These are phyloP conservation scores for Apiospora marii DNA, from an alignment of 2,329 filamentous ascomycete species.

Conservation along the genomic window DNA sequence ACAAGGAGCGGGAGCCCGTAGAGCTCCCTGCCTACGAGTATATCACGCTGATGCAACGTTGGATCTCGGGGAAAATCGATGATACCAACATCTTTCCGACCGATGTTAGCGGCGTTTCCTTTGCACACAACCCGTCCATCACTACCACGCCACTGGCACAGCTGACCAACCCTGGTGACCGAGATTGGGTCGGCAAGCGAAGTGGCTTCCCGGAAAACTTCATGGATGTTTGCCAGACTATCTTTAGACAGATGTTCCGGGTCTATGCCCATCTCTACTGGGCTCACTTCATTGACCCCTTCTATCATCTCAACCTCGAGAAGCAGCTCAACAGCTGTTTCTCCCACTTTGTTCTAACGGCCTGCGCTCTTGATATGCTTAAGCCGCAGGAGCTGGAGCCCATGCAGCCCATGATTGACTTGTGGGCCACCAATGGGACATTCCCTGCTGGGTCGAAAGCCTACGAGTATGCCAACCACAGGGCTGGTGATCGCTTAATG, in stretches of 20 bases:
- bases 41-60: slow-evolving; percentile 94
- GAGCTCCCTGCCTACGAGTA: slow-evolving; percentile 94
- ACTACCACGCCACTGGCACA: slow-evolving; percentile 67
- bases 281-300: slow-evolving; percentile 87
- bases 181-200: slow-evolving; percentile 86
- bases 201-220: slow-evolving; percentile 94
- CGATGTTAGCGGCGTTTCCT: slow-evolving; percentile 75
- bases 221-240: slow-evolving; percentile 87
- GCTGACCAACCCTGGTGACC: slow-evolving; percentile 66
- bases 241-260: slow-evolving; percentile 98
- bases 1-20: slow-evolving; percentile 84
- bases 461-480: slow-evolving; percentile 70
- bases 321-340: slow-evolving; percentile 89
- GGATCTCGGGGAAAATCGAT: slow-evolving; percentile 96
- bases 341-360: slow-evolving; percentile 82
- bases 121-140: slow-evolving; percentile 67
- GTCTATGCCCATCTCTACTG: slow-evolving; percentile 98
- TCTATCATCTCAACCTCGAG: slow-evolving; percentile 82
- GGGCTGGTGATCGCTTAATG: slow-evolving; percentile 66
- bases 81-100: slow-evolving; percentile 91
- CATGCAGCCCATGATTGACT: slow-evolving; percentile 92
- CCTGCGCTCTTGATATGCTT: slow-evolving; percentile 83
- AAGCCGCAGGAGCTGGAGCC: slow-evolving; percentile 91
- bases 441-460: slow-evolving; percentile 79
- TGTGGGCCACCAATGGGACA: slow-evolving; percentile 89